Conservation (phyloP, 495 filamentous ascomycete species). For the Daldinia caldariorum region DNA sequence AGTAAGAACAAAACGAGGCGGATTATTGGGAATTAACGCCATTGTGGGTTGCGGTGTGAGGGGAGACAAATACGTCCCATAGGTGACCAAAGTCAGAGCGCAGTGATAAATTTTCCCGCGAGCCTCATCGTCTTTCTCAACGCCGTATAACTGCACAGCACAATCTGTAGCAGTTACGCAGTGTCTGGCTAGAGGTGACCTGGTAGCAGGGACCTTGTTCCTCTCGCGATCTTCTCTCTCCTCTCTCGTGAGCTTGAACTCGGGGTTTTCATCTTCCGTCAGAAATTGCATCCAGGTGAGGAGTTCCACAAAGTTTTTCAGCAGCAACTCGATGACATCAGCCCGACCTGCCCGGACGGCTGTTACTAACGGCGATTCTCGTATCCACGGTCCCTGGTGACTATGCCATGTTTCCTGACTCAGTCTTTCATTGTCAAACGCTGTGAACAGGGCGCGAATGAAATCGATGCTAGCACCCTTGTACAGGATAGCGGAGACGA, state of each 20-base stretch:
- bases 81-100: slow-evolving; percentile 1
- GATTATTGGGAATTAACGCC: no score
- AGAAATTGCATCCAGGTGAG: not conserved
- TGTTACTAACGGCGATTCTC: slow-evolving; percentile 11
- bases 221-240: no score
- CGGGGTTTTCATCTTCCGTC: not conserved
- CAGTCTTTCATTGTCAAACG: not conserved
- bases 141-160: not conserved
- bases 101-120: not conserved
- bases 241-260: no score
- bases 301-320: not conserved
- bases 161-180: not conserved
- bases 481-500: not conserved
- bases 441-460: not conserved
- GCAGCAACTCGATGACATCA: slow-evolving; percentile 2
- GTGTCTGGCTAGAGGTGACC: not conserved
- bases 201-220: no score
- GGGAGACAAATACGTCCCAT: not conserved
- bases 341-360: slow-evolving; percentile 3
- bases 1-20: not conserved
- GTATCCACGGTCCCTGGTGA: not conserved
- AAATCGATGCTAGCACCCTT: not conserved
- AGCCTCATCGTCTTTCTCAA: not conserved
- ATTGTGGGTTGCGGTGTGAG: not conserved
- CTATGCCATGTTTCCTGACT: not conserved